Evolutionary conservation across 305 asterid species (phyloP).

Genomic region (Coffea humblotiana): DNA sequence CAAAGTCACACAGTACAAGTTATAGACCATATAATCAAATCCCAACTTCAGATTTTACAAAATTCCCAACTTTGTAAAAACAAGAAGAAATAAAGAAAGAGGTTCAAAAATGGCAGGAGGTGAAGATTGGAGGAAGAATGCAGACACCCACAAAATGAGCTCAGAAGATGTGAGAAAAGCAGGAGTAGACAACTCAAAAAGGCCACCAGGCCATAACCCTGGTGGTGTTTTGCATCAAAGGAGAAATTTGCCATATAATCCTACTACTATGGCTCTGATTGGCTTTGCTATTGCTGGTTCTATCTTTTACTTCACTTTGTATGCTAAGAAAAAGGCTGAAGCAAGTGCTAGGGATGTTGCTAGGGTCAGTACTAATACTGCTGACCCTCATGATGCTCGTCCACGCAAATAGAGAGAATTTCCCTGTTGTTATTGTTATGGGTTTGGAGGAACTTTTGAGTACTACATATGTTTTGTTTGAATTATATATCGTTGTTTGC

Average conservation of each 20-base stretch:
- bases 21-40: too few species aligned
- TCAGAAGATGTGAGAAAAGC: slow-evolving; percentile 53
- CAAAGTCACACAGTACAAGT: too few species aligned
- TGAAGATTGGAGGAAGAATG: slow-evolving; percentile 62
- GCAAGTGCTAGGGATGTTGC: slow-evolving; percentile 25
- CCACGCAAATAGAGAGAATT: slow-evolving; percentile 24
- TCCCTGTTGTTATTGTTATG: too few species aligned
- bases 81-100: not conserved
- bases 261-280: slow-evolving; percentile 18
- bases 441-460: not conserved
- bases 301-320: slow-evolving; percentile 30
- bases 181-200: slow-evolving; percentile 36
- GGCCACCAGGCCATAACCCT: slow-evolving; percentile 45
- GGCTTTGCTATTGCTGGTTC: slow-evolving; percentile 26
- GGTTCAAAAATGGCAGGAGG: slow-evolving; percentile 5
- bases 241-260: slow-evolving; percentile 27
- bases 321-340: slow-evolving; percentile 31
- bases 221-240: slow-evolving; percentile 34
- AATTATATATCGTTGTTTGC: not conserved
- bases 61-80: too few species aligned
- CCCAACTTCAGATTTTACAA: too few species aligned
- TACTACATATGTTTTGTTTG: not conserved
- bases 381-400: slow-evolving; percentile 15
- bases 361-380: slow-evolving; percentile 14
- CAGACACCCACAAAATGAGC: slow-evolving; percentile 69